Evolutionary conservation across 495 filamentous ascomycete species (phyloP), one percentile per base, ranked within the genome.

Genomic region (Aspergillus funiculosus): DNA sequence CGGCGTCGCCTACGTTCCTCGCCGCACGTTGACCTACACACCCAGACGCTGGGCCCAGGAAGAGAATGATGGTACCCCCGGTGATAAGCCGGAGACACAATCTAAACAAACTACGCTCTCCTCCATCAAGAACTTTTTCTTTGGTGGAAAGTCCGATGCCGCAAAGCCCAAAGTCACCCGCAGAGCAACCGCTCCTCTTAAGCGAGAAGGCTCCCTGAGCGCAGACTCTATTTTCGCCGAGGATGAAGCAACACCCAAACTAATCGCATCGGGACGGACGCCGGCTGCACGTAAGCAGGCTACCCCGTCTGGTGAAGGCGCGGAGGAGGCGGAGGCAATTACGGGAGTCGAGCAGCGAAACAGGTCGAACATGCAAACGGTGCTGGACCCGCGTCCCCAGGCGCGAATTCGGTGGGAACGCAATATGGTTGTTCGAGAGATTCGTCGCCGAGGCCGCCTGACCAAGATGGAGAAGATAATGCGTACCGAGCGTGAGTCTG

Each of bases 381-480:
- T 71, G 9, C 61, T 85, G 38, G 81, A 92, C 62, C 89, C 89
- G 11, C 74, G 82, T 50, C 87, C 88, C 10, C 55, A 65, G 20
- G 65, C 64, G 15, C 74, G 87, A 40, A 64, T 72, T 15, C 76
- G 81, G n/a, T 94, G 83, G 85, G 77, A 89, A 63, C 76, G 82
- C 51, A 90, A 84, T 69, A 87, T 87, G 78, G 74, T 89, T 7
- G 81, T 88, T 44, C 80, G 83, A 34, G 74, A 79, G 51, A 67
- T 95, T 39, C 75, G 73, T 6, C 71, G 76, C 9, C 72, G 83
- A 22, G 85, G 85, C n/a, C 73, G 81, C 7, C 57, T 95, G 35
- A 78, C 79, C 5, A 73, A 75, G 48, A 62, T 64, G 30, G 74
- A 84, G 45, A 63, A 74, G 31, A 75, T 95, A 38, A 72, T 79